These are phyloP conservation scores for Alternaria novae-zelandiae DNA, from an alignment of 2,329 filamentous ascomycete genomes.

Conservation along the genomic window DNA sequence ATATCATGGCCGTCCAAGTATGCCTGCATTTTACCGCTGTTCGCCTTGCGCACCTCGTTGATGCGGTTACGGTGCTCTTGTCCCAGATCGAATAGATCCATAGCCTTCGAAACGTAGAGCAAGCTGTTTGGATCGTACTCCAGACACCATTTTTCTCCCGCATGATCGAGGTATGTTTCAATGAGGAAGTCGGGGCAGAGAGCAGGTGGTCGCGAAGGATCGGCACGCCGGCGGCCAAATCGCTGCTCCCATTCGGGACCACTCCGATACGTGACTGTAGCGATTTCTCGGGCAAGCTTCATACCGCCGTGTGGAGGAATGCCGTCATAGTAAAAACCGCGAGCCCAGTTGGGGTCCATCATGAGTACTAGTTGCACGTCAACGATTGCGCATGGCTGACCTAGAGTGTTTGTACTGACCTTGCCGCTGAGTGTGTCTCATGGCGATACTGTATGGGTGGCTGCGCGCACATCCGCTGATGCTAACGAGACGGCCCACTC, in stretches of 20 bases:
- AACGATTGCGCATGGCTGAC: not conserved
- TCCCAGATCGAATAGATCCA: conserved; percentile 97
- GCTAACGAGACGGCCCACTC: conserved; percentile 81
- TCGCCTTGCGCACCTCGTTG: conserved; percentile 65
- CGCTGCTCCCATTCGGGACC: conserved; percentile 97
- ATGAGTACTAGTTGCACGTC: conserved; percentile 71
- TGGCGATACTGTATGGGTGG: conserved; percentile 97
- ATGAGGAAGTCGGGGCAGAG: conserved; percentile 98
- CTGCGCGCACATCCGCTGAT: conserved; percentile 93
- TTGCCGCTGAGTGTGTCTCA: conserved; percentile 96
- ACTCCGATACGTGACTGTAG: conserved; percentile 94
- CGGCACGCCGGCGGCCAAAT: conserved; percentile 86
- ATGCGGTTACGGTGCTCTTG: conserved; percentile 70
- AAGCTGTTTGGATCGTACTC: conserved; percentile 96
- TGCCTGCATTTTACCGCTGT: conserved; percentile 63
- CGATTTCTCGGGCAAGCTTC: conserved; percentile 97
- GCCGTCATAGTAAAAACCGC: conserved; percentile 83
- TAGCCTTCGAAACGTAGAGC: conserved; percentile 96
- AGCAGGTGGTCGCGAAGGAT: conserved; percentile 83
- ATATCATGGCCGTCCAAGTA: conserved; percentile 41
- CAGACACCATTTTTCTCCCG: conserved; percentile 96
- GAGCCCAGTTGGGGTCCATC: conserved; percentile 98
- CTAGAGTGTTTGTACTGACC: conserved; percentile 36
- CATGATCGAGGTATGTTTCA: conserved; percentile 97
- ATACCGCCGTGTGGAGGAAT: conserved; percentile 94